phyloP scores from a whole-genome alignment of 1,284 basidiomycete species.

The Puccinia horiana region DNA sequence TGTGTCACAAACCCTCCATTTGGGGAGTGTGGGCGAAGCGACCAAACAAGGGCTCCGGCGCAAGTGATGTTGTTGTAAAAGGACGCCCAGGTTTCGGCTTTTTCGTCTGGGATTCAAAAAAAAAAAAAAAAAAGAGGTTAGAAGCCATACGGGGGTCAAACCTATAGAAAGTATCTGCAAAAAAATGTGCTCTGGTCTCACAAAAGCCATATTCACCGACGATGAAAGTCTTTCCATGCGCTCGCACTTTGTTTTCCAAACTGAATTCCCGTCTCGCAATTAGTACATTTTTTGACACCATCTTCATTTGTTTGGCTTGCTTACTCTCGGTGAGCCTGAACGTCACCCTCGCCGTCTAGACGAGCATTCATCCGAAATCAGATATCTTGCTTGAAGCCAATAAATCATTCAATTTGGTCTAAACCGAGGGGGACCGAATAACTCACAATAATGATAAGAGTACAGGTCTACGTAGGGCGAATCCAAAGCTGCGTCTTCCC shows the following conservation, averaged over 20 bases:
- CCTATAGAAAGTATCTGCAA: no score
- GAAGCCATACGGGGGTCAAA: no score
- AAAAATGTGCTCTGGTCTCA: no score
- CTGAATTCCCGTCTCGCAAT: background rate
- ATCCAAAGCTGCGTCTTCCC: conserved; percentile 39
- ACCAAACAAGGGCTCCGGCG: conserved; percentile 41
- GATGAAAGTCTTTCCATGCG: conserved; percentile 32
- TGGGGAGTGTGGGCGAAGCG: conserved; percentile 36
- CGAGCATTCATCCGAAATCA: background rate
- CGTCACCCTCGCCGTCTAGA: conserved; percentile 39
- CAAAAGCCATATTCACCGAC: conserved; percentile 49
- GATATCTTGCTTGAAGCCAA: background rate
- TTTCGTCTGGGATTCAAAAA: conserved; percentile 29
- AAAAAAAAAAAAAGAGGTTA: no score
- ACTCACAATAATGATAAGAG: conserved; percentile 45
- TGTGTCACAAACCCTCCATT: conserved; percentile 42
- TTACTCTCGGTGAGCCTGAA: conserved; percentile 1
- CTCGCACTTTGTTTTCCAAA: background rate
- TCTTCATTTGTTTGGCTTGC: background rate
- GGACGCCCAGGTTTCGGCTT: background rate
- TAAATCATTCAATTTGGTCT: no score
- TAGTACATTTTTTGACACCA: background rate
- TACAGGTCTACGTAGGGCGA: conserved; percentile 39
- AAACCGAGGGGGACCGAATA: no score
- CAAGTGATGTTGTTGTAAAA: conserved; percentile 18